Percentiles rank a stretch among this genome's conserved stretches.
phyloP scores from a whole-genome alignment of 345 rosid species.

The Gossypium turneri region DNA sequence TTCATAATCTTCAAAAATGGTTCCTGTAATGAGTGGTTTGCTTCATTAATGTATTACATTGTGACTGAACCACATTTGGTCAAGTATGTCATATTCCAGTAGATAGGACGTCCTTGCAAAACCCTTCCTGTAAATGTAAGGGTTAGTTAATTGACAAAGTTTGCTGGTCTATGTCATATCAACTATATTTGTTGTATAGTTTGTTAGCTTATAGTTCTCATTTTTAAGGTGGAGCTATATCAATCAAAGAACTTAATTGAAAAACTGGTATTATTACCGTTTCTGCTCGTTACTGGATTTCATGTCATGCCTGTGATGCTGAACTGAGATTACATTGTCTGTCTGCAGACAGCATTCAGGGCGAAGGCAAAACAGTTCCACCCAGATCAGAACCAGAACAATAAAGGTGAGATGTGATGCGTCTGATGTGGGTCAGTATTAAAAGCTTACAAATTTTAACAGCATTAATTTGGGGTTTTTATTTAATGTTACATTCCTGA shows the following conservation, averaged over 20 bases:
- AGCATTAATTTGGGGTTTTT: background rate
- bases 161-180: background rate
- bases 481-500: background rate
- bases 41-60: background rate
- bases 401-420: conserved; percentile 53
- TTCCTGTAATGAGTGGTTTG: background rate
- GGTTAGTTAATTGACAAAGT: background rate
- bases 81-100: background rate
- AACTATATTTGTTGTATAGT: too few relatives aligned
- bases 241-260: background rate
- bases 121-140: background rate
- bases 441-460: background rate
- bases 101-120: background rate
- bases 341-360: conserved; percentile 82
- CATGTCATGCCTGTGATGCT: background rate
- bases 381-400: conserved; percentile 91
- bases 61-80: background rate
- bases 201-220: background rate
- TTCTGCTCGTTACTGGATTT: background rate
- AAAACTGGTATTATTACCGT: background rate
- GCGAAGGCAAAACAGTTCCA: conserved; percentile 83
- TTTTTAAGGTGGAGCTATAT: background rate
- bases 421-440: background rate
- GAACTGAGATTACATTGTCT: conserved; percentile 3
- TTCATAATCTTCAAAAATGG: background rate